A percentile compares a stretch with the other conserved stretches of the same genome.
phyloP scores from a whole-genome alignment of 305 asterid genomes.

The Fraxinus xanthoxyloides region DNA sequence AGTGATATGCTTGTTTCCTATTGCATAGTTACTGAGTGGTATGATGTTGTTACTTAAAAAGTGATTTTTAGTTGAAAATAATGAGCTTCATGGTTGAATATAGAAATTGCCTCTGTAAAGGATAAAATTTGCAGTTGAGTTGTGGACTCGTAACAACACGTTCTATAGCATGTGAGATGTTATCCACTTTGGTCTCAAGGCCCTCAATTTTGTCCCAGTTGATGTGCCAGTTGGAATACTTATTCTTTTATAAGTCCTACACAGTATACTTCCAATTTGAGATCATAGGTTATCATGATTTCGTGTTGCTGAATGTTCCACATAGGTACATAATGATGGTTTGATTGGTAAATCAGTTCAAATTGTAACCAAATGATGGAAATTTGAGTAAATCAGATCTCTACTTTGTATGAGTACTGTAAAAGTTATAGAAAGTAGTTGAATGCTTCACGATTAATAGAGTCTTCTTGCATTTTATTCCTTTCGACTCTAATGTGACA shows the following conservation, averaged over 20 bases:
- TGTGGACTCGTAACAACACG: neutral
- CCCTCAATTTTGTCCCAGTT: neutral
- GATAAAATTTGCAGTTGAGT: neutral
- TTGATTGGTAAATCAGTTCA: constrained; percentile 10
- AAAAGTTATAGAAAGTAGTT: constrained; percentile 2
- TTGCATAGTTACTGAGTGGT: constrained; percentile 6
- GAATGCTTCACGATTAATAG: neutral
- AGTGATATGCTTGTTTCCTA: neutral
- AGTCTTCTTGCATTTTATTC: constrained; percentile 5
- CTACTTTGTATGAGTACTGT: neutral
- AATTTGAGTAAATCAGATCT: neutral
- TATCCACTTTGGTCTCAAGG: neutral
- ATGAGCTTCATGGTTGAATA: neutral
- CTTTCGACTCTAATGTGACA: constrained; percentile 8
- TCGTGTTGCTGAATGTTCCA: neutral
- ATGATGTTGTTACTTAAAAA: neutral
- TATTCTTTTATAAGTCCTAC: neutral
- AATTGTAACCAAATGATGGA: neutral
- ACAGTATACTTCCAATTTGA: neutral
- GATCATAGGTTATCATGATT: constrained; percentile 1
- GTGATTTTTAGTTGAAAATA: neutral
- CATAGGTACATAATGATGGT: neutral
- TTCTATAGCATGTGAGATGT: neutral
- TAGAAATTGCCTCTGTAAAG: neutral
- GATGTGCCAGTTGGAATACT: neutral